phyloP scores from a whole-genome alignment of 2,329 filamentous ascomycete species.

The Penicillium paneum region DNA sequence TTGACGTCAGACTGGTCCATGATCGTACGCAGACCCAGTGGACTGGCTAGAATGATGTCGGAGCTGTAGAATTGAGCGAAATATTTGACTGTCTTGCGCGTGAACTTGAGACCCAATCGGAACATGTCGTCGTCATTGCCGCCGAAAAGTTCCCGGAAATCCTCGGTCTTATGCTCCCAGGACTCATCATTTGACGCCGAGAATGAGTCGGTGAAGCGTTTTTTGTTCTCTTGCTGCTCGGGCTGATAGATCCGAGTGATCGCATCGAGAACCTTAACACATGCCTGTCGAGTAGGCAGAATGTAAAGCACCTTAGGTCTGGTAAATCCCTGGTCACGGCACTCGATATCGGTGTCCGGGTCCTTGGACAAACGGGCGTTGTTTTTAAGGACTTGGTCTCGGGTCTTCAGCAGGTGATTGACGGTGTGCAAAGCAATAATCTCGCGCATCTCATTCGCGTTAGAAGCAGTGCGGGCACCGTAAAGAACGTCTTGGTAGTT shows the following conservation, averaged over 20 bases:
- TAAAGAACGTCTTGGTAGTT: conserved; percentile 78
- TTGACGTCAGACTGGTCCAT: conserved; percentile 75
- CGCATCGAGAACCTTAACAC: conserved; percentile 70
- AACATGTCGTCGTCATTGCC: conserved; percentile 99
- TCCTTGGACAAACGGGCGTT: conserved; percentile 73
- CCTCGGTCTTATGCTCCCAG: conserved; percentile 71
- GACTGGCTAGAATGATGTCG: conserved; percentile 89
- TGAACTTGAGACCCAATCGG: conserved; percentile 92
- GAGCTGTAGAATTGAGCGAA: conserved; percentile 96
- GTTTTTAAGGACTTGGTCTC: conserved; percentile 89
- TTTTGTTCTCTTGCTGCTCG: conserved; percentile 92
- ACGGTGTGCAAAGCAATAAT: conserved; percentile 77
- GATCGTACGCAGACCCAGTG: conserved; percentile 82
- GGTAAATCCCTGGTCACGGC: conserved; percentile 92
- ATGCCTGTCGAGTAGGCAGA: conserved; percentile 82
- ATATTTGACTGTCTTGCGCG: conserved; percentile 89
- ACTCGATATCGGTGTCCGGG: conserved; percentile 64
- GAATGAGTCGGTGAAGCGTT: conserved; percentile 84
- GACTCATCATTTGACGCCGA: conserved; percentile 66
- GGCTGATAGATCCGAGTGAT: conserved; percentile 74
- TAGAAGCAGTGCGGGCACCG: conserved; percentile 66
- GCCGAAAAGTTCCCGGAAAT: conserved; percentile 84
- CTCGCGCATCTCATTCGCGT: conserved; percentile 66
- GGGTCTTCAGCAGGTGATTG: conserved; percentile 91
- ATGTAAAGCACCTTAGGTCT: conserved; percentile 89